Evolutionary conservation across 2,329 filamentous ascomycete genomes (phyloP).

Genomic region (Claviceps maximensis): DNA sequence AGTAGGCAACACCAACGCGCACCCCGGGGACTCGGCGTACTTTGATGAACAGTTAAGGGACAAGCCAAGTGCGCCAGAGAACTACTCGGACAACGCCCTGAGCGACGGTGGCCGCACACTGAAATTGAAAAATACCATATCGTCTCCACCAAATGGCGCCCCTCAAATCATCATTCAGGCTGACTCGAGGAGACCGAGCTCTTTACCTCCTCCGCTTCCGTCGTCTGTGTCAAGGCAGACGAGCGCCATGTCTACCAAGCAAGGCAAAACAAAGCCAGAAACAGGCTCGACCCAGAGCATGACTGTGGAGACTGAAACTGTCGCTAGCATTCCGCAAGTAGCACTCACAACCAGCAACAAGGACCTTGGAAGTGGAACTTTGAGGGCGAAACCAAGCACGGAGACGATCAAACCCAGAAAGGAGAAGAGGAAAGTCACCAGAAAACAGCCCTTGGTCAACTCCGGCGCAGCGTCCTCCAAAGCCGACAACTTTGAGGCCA

Average conservation of each 20-base stretch:
- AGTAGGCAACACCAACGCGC: conserved; percentile 61
- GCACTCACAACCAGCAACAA: conserved; percentile 55
- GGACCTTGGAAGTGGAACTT: conserved; percentile 53
- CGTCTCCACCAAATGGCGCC: conserved; percentile 45
- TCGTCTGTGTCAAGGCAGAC: conserved; percentile 51
- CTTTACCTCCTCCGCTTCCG: conserved; percentile 41
- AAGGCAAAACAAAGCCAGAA: conserved; percentile 59
- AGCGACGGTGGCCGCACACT: conserved; percentile 27
- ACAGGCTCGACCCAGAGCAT: conserved; percentile 67
- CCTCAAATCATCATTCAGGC: conserved; percentile 46
- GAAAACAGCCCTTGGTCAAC: conserved; percentile 61
- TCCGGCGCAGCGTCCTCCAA: conserved; percentile 74
- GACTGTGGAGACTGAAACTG: conserved; percentile 96
- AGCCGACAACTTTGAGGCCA: conserved; percentile 95
- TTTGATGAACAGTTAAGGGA: conserved; percentile 41
- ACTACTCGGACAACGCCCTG: conserved; percentile 28
- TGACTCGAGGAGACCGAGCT: conserved; percentile 28
- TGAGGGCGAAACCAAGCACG: conserved; percentile 79
- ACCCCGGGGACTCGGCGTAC: conserved; percentile 27
- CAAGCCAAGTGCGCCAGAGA: conserved; percentile 28
- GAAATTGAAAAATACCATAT: conserved; percentile 33
- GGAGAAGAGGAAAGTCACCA: conserved; percentile 67
- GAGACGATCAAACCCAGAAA: conserved; percentile 93
- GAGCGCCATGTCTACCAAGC: conserved; percentile 47
- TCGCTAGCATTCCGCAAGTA: conserved; percentile 78